Conservation (phyloP, 768 basidiomycete species). For the Suillus weaverae region DNA sequence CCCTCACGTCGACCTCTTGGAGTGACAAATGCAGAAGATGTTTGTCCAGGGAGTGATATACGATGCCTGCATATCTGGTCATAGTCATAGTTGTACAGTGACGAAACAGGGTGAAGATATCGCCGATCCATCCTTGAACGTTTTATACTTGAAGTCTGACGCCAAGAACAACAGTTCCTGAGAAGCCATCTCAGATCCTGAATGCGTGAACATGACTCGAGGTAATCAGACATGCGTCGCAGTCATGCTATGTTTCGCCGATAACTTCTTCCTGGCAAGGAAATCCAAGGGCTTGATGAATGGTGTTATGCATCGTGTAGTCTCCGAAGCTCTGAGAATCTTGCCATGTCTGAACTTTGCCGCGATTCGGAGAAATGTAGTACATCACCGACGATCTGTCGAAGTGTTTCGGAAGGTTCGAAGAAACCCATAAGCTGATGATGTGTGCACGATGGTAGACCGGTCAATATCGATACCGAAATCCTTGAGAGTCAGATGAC, state of each 20-base stretch:
- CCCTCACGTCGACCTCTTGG: slow-evolving; percentile 41
- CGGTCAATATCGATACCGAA: background rate
- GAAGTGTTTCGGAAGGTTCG: background rate
- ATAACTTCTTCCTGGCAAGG: background rate
- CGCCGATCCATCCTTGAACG: background rate
- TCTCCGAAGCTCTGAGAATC: background rate
- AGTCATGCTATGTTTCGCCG: background rate
- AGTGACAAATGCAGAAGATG: slow-evolving; percentile 36
- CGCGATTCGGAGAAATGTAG: background rate
- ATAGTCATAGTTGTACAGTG: background rate
- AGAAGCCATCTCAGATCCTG: background rate
- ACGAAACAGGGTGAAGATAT: background rate
- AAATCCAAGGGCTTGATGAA: background rate
- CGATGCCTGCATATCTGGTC: slow-evolving; percentile 27
- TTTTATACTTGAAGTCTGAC: background rate
- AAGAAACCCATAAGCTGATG: background rate
- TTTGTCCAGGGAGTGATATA: slow-evolving; percentile 28
- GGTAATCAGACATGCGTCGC: background rate
- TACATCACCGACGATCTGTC: background rate
- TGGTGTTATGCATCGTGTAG: background rate
- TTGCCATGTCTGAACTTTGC: background rate
- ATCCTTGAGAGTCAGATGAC: background rate
- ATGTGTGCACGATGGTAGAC: background rate
- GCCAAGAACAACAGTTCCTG: background rate
- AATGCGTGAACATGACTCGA: background rate